These are phyloP conservation scores for Lonicera japonica DNA, from an alignment of 129 eudicot species.

Conservation along the genomic window DNA sequence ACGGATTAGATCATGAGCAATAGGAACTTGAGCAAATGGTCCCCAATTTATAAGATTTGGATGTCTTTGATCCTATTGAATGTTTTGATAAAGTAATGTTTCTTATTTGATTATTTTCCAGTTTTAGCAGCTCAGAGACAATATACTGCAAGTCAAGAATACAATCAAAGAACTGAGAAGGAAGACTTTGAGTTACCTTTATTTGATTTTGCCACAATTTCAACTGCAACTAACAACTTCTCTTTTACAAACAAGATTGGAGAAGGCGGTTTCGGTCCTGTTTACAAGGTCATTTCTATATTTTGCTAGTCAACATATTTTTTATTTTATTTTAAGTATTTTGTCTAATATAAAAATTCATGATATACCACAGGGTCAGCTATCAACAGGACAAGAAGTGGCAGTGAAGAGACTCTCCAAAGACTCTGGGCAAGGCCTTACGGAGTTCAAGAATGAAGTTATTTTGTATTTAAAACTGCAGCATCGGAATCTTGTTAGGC, in stretches of 20 bases:
- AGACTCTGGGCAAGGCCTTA: conserved; percentile 16
- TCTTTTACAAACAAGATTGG: conserved; percentile 32
- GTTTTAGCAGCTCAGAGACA: conserved; percentile 7
- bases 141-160: neutral
- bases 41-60: neutral
- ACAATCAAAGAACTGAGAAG: neutral
- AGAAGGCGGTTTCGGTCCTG: conserved; percentile 38
- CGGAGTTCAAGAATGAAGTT: conserved; percentile 32
- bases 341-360: neutral
- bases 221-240: conserved; percentile 28
- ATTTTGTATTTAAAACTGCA: conserved; percentile 25
- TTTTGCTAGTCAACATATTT: too few relatives aligned
- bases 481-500: conserved; percentile 34
- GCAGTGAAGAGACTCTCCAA: conserved; percentile 5
- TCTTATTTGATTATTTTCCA: neutral
- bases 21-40: neutral
- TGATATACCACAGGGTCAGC: conserved; percentile 19
- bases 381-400: conserved; percentile 10
- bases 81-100: neutral
- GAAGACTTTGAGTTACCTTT: conserved; percentile 23
- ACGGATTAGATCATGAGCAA: neutral
- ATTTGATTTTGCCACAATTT: conserved; percentile 13
- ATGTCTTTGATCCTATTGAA: neutral
- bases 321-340: too few relatives aligned
- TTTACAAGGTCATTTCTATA: conserved; percentile 20